These are phyloP conservation scores for Marasmius sp. DNA, from an alignment of 1,284 basidiomycete species.

Conservation along the genomic window DNA sequence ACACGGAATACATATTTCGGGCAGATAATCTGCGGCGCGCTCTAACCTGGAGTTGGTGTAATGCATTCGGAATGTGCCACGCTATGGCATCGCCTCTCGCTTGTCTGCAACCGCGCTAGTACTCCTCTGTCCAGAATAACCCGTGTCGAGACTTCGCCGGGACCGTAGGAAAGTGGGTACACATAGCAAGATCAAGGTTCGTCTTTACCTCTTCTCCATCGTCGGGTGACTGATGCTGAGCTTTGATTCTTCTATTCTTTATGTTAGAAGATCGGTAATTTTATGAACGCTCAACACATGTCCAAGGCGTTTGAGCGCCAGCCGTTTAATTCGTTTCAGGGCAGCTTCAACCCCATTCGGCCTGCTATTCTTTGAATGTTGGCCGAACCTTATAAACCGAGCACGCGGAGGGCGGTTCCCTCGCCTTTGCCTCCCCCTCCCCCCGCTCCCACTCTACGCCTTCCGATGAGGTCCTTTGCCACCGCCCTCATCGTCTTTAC, in stretches of 20 bases:
- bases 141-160: too few species aligned
- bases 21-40: too few species aligned
- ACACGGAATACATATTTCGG: too few species aligned
- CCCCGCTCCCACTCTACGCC: not conserved
- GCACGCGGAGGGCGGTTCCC: not conserved
- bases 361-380: not conserved
- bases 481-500: not conserved
- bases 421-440: slow-evolving; percentile 1
- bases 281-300: not conserved
- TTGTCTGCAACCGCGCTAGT: too few species aligned
- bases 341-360: not conserved
- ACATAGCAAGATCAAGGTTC: not conserved
- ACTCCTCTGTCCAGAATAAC: too few species aligned
- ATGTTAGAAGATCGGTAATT: not conserved
- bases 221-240: not conserved
- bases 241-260: not conserved
- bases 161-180: too few species aligned
- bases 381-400: not conserved
- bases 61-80: too few species aligned
- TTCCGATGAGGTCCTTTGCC: not conserved
- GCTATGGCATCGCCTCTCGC: too few species aligned
- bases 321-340: not conserved
- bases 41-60: too few species aligned
- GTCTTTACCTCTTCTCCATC: not conserved
- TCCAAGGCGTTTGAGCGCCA: not conserved